phyloP scores from a whole-genome alignment of 2,329 filamentous ascomycete genomes.

The Elsinoe fawcettii region DNA sequence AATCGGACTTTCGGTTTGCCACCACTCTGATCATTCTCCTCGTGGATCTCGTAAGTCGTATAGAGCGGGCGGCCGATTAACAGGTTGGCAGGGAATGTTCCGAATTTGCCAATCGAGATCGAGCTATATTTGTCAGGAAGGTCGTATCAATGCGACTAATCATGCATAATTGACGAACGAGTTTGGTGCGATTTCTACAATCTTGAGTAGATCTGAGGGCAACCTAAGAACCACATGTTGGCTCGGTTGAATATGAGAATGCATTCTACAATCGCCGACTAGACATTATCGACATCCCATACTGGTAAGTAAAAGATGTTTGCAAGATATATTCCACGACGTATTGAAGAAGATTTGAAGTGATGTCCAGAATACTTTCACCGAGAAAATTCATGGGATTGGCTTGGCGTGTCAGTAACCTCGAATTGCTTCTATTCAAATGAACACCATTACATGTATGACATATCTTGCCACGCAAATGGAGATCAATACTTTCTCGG shows the following conservation, averaged over 20 bases:
- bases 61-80: conserved; percentile 87
- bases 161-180: conserved; percentile 47
- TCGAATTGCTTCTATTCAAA: too few species aligned
- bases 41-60: conserved; percentile 81
- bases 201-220: conserved; percentile 50
- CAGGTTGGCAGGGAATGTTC: conserved; percentile 79
- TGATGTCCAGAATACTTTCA: too few species aligned
- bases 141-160: conserved; percentile 42
- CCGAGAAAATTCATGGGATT: too few species aligned
- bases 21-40: conserved; percentile 47
- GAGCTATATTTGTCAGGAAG: not conserved
- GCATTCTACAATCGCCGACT: conserved; percentile 27
- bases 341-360: too few species aligned
- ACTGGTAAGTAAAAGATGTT: not conserved
- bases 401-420: not conserved
- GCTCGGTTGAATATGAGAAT: conserved; percentile 42
- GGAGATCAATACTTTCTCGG: too few species aligned
- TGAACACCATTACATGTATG: too few species aligned
- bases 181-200: conserved; percentile 54
- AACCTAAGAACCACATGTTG: conserved; percentile 48
- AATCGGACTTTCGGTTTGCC: conserved; percentile 60
- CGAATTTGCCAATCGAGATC: conserved; percentile 90
- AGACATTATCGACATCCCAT: not conserved
- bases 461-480: too few species aligned
- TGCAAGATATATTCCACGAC: not conserved